Conservation (phyloP, 1,139 yeast species). For the Yamadazyma epiphylla region DNA sequence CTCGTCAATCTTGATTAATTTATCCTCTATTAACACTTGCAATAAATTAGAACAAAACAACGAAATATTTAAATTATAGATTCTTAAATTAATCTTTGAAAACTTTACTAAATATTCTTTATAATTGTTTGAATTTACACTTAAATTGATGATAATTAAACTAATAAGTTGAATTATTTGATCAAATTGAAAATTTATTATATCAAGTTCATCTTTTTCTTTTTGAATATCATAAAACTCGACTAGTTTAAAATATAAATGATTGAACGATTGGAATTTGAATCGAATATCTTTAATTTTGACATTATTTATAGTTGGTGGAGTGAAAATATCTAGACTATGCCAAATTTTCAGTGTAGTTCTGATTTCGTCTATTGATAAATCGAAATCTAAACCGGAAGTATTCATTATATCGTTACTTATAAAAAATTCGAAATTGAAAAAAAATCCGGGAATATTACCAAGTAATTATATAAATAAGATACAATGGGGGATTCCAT, state of each 20-base stretch:
- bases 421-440: too few species aligned
- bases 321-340: background rate
- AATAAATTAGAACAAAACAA: slow-evolving; percentile 5
- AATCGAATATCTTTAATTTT: slow-evolving; percentile 4
- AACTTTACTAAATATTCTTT: slow-evolving; percentile 4
- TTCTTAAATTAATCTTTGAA: slow-evolving; percentile 5
- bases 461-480: too few species aligned
- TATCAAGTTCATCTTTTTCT: slow-evolving; percentile 2
- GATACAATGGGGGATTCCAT: too few species aligned
- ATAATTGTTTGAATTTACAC: slow-evolving; percentile 2
- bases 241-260: slow-evolving; percentile 1
- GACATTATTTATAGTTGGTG: background rate
- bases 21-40: slow-evolving; percentile 1
- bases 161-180: slow-evolving; percentile 5
- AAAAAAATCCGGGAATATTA: too few species aligned
- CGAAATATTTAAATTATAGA: slow-evolving; percentile 4
- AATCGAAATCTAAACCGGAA: background rate
- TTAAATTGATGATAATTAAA: slow-evolving; percentile 3
- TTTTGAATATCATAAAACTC: slow-evolving; percentile 1
- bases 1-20: slow-evolving; percentile 1
- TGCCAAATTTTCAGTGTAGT: background rate
- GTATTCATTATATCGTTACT: too few species aligned
- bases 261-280: slow-evolving; percentile 2
- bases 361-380: background rate
- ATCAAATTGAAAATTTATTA: slow-evolving; percentile 4